Evolutionary conservation across 495 filamentous ascomycete genomes (phyloP), one percentile per base, ranked within the genome.

Genomic region (Lineolata rhizophorae): DNA sequence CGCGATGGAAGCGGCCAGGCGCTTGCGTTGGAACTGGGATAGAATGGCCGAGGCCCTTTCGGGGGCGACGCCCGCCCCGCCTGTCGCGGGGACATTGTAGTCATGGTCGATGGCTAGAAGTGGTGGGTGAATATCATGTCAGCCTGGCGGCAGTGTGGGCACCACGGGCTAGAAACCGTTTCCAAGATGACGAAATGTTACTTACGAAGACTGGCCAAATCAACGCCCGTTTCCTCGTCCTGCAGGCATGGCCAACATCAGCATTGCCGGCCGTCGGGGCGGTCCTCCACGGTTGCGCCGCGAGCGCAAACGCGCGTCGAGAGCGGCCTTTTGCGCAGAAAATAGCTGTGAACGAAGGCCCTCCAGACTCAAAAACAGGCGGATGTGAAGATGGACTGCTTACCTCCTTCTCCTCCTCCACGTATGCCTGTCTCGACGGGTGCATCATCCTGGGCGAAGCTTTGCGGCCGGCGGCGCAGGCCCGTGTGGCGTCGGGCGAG

Each of bases 371-470:
- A n/a, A n/a, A n/a, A n/a, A n/a, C n/a, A n/a, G n/a, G n/a, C n/a
- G n/a, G n/a, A n/a, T n/a, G n/a, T n/a, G n/a, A n/a, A n/a, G n/a
- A n/a, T n/a, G n/a, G n/a, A n/a, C n/a, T n/a, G n/a, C n/a, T n/a
- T n/a, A n/a, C n/a, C n/a, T n/a, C 40, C 15, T 64, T 60, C 6
- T 55, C 71, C 44, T 93, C 87, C 61, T 94, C 87, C 39, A 94
- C 81, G 55, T 91, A 93, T n/a, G 87, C 84, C 51, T 84, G 76
- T 41, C 87, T 64, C 43, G 87, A 65, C 24, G 87, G 87, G 58
- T 94, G 87, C 61, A 94, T 83, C 68, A 69, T 69, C 35, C 50
- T 66, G 54, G 16, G n/a, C n/a, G n/a, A n/a, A n/a, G n/a, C n/a
- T n/a, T n/a, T n/a, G n/a, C n/a, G n/a, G n/a, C n/a, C n/a, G n/a